These are phyloP conservation scores for Cichorium intybus DNA, from an alignment of 140 eudicot genomes.

Conservation along the genomic window DNA sequence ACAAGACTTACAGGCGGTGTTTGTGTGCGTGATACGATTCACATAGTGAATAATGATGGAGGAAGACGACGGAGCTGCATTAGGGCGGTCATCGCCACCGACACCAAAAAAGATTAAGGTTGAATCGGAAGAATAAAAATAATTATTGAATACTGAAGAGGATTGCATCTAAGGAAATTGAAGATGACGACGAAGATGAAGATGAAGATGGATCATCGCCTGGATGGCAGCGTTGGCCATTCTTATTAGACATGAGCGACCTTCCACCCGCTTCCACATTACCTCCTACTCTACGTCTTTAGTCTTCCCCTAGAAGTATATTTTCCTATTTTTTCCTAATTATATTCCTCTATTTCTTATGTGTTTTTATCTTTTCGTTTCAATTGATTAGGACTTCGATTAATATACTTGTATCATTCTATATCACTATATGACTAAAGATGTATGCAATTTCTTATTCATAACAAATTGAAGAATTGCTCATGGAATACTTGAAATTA, in stretches of 20 bases:
- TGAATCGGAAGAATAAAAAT: slow-evolving; percentile 7
- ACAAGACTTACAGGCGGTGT: background rate
- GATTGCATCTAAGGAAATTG: slow-evolving; percentile 11
- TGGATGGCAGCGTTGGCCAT: slow-evolving; percentile 12
- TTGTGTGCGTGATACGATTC: background rate
- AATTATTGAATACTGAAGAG: background rate
- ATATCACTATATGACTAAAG: background rate
- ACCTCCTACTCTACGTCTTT: slow-evolving; percentile 37
- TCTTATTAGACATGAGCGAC: slow-evolving; percentile 18
- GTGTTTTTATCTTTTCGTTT: background rate
- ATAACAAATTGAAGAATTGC: background rate
- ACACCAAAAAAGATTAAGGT: slow-evolving; percentile 1
- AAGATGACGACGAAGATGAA: slow-evolving; percentile 6
- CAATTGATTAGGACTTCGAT: background rate
- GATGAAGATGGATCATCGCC: slow-evolving; percentile 16
- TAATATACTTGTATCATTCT: background rate
- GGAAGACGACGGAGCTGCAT: slow-evolving; percentile 17
- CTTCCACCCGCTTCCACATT: slow-evolving; percentile 27
- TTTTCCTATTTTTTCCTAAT: background rate
- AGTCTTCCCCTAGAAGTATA: slow-evolving; percentile 20
- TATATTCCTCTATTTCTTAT: background rate
- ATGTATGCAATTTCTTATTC: background rate
- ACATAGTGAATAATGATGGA: background rate
- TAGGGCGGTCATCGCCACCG: slow-evolving; percentile 6
- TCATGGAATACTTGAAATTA: slow-evolving; percentile 2